Evolutionary conservation across 2,329 filamentous ascomycete genomes (phyloP).

Genomic region (Xenoacremonium recifei): DNA sequence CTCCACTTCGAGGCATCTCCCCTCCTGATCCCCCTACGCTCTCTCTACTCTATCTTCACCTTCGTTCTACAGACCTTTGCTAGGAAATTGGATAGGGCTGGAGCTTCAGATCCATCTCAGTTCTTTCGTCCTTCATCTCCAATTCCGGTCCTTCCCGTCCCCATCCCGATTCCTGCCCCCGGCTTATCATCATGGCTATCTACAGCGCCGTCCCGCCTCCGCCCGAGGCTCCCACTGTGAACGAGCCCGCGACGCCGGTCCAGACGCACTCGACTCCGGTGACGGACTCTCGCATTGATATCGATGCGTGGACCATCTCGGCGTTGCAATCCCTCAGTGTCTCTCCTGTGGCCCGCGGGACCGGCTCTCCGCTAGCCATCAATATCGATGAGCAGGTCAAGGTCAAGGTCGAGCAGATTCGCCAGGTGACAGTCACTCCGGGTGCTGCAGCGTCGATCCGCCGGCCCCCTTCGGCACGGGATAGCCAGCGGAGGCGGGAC

Average conservation of each 20-base stretch:
- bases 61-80: neutral
- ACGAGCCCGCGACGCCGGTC: slow-evolving; percentile 16
- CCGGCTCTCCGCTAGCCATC: slow-evolving; percentile 67
- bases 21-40: neutral
- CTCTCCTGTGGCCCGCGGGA: slow-evolving; percentile 56
- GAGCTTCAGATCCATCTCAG: neutral
- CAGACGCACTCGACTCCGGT: slow-evolving; percentile 21
- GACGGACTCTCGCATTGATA: slow-evolving; percentile 44
- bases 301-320: slow-evolving; percentile 66
- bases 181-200: slow-evolving; percentile 46
- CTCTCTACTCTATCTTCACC: neutral
- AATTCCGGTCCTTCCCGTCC: slow-evolving; percentile 1
- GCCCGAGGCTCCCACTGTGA: slow-evolving; percentile 31
- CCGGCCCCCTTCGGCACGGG: slow-evolving; percentile 49
- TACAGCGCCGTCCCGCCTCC: slow-evolving; percentile 53
- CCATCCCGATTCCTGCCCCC: slow-evolving; percentile 2
- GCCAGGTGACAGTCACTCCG: slow-evolving; percentile 19
- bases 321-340: slow-evolving; percentile 56
- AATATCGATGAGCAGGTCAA: slow-evolving; percentile 62
- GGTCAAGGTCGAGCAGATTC: slow-evolving; percentile 12
- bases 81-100: neutral
- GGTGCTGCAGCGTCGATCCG: slow-evolving; percentile 35
- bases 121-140: neutral
- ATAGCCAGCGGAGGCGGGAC: slow-evolving; percentile 63
- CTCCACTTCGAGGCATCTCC: neutral